Evolutionary conservation across 1,139 yeast species (phyloP), one percentile per base, ranked within the genome.

Genomic region (Keqinozyma sinolaborantium): DNA sequence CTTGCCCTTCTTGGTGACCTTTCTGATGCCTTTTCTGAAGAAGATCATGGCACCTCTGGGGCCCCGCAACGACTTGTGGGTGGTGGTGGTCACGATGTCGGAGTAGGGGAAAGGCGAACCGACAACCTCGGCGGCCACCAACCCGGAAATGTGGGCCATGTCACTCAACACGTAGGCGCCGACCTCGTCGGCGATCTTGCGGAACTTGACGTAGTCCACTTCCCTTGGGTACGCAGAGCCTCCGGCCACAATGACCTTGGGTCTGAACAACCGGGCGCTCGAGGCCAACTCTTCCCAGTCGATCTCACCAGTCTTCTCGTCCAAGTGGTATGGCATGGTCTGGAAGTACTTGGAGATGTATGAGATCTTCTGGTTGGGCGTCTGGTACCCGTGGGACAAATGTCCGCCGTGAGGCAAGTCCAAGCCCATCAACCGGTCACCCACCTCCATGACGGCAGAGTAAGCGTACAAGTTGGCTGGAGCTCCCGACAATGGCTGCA

Each of bases 11-110:
- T 86, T 86, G 51, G 83, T 82, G 40, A 81, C 80, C 55, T 79
- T 79, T 71, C 92, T 80, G 39, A 86, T 74, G 47, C 97, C 97
- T 60, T 83, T 83, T 76, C 97, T 85, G 75, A 77, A 90, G 71
- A 90, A 90, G 57, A 90, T 90, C 96, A 90, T 88, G 33, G 97
- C 95, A 58, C 97, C 97, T 74, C 97, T 84, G 62, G 97, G 97
- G 28, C 97, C 97, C 71, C 97, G 83, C 54, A 90, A 77, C 19
- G 96, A 87, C 70, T 90, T 90, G 71, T 90, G 97, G 32, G 97
- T 88, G 39, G 97, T 90, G 47, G 97, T 90, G 46, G 97, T 90
- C 57, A 90, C 97, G 45, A 90, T 84, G 58, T 90, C 97, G 32
- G 97, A 86, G 64, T 80, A 82, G 57, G 87, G 92, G 73, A 90